Percentiles rank a stretch among this genome's conserved stretches.
Conservation (phyloP, 345 rosid species). For the Clausena lansium region DNA sequence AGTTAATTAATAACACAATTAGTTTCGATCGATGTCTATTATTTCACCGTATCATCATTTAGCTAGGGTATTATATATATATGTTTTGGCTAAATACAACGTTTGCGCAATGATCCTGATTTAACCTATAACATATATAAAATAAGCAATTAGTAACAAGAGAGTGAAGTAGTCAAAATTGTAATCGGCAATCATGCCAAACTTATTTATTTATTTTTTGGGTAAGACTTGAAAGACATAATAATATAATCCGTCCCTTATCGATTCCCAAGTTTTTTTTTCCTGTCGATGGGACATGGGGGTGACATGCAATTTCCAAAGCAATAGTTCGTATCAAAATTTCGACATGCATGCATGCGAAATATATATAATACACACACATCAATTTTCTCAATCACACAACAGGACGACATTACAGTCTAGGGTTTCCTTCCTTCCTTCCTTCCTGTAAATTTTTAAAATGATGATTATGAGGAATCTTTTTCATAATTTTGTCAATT, state of each 20-base stretch:
- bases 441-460: no score
- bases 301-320: conserved; percentile 13
- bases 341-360: background rate
- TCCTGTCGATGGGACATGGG: background rate
- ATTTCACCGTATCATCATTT: no score
- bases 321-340: background rate
- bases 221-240: no score
- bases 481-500: background rate
- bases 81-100: no score
- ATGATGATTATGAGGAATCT: background rate
- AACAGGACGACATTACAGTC: background rate
- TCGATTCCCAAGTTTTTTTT: background rate
- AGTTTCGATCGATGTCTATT: no score
- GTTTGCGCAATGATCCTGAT: no score
- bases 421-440: background rate
- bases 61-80: no score
- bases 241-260: background rate
- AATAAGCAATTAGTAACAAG: background rate
- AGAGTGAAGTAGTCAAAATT: conserved; percentile 2
- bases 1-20: no score
- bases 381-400: background rate
- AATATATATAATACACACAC: background rate
- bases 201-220: background rate
- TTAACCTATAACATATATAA: background rate
- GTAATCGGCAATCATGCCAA: background rate